Percentiles rank a stretch among this genome's conserved stretches.
These are phyloP conservation scores for Orychophragmus violaceus DNA, from an alignment of 345 rosid species.

Conservation along the genomic window DNA sequence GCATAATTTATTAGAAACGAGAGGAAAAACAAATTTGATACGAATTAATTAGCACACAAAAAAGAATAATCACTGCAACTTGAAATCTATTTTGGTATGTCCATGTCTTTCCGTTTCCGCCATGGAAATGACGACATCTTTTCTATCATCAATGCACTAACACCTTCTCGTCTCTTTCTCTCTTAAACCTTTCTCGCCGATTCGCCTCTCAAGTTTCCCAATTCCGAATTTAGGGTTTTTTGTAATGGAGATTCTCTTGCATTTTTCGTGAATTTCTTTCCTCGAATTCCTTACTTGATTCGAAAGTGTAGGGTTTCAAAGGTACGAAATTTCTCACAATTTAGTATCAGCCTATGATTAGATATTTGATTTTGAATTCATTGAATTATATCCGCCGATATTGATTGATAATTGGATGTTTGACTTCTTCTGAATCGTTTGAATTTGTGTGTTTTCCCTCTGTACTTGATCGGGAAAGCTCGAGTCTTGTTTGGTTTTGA, in stretches of 20 bases:
- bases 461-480: not conserved
- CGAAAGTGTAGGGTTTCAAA: not conserved
- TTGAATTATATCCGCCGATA: not conserved
- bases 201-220: not conserved
- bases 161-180: not conserved
- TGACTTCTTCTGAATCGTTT: not conserved
- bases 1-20: too few species aligned
- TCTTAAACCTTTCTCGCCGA: slow-evolving; percentile 1
- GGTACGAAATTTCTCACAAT: not conserved
- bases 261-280: not conserved
- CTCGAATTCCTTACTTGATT: not conserved
- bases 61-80: slow-evolving; percentile 7
- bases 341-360: not conserved
- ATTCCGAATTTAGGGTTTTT: not conserved
- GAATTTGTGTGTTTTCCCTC: not conserved
- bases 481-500: not conserved
- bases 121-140: slow-evolving; percentile 21
- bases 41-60: not conserved
- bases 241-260: not conserved
- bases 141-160: not conserved
- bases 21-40: not conserved
- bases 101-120: slow-evolving; percentile 27
- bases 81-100: not conserved
- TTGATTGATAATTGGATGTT: not conserved
- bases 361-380: not conserved